phyloP scores from a whole-genome alignment of 139 green algal species.

The Tetratostichococcus sp. region DNA sequence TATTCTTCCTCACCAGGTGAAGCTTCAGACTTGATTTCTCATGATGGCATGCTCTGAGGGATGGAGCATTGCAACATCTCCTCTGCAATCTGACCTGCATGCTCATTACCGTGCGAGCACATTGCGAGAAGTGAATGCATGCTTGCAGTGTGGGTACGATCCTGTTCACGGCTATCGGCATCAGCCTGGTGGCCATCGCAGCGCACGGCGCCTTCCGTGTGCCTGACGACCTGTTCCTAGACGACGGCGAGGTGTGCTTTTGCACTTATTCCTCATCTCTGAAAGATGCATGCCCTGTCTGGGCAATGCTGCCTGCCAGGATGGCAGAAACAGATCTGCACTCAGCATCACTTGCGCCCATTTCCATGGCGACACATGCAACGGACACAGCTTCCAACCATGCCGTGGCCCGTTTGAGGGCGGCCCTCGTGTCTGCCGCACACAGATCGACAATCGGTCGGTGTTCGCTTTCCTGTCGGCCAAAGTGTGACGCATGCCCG shows the following conservation, averaged over 20 bases:
- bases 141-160: constrained; percentile 69
- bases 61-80: no score
- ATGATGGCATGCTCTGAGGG: no score
- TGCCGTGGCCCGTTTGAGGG: background rate
- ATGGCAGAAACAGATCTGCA: no score
- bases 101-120: no score
- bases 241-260: constrained; percentile 53
- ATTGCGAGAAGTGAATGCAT: no score
- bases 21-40: background rate
- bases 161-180: constrained; percentile 77
- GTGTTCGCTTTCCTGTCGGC: background rate
- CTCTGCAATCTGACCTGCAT: no score
- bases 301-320: no score
- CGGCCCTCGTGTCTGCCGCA: background rate
- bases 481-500: background rate
- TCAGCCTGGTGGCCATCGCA: constrained; percentile 62
- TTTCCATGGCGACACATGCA: background rate
- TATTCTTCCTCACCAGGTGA: constrained; percentile 91
- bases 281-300: no score
- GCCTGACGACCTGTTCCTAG: constrained; percentile 87
- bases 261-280: no score
- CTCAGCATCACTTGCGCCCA: no score
- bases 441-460: background rate
- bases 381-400: background rate
- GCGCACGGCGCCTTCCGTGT: constrained; percentile 67